Conservation (phyloP, 306 rosid genomes). For the Urtica urens region DNA sequence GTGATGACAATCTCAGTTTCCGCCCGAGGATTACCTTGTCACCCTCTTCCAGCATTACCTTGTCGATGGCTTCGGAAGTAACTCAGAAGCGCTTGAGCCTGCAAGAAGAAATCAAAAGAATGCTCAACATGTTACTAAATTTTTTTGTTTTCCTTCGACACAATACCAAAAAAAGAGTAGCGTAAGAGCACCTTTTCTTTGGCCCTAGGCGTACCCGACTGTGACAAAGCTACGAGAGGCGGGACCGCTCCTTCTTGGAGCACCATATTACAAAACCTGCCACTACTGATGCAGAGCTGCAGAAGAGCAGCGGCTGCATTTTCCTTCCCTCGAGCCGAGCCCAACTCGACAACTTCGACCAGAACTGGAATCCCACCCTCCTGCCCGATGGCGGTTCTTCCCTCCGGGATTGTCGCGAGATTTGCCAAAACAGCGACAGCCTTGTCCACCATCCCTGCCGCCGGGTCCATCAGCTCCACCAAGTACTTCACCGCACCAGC, state of each 20-base stretch:
- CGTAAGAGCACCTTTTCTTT: slow-evolving; percentile 63
- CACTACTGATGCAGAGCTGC: slow-evolving; percentile 58
- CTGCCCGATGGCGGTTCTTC: slow-evolving; percentile 63
- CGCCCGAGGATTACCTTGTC: slow-evolving; percentile 25
- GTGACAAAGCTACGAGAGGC: slow-evolving; percentile 78
- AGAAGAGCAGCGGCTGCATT: slow-evolving; percentile 93
- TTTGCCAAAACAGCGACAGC: slow-evolving; percentile 95
- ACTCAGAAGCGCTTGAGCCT: slow-evolving; percentile 94
- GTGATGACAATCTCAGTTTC: slow-evolving; percentile 30
- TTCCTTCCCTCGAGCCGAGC: slow-evolving; percentile 92
- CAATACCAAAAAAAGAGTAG: not conserved
- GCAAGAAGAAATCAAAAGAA: slow-evolving; percentile 21
- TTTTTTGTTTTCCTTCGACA: not conserved
- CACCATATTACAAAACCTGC: slow-evolving; percentile 46
- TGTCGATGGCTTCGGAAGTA: slow-evolving; percentile 89
- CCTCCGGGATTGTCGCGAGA: slow-evolving; percentile 83
- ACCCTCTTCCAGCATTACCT: slow-evolving; percentile 79
- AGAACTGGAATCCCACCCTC: slow-evolving; percentile 81
- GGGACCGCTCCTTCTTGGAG: slow-evolving; percentile 97
- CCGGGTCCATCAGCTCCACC: slow-evolving; percentile 96
- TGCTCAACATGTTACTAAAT: too few species aligned
- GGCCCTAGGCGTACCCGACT: slow-evolving; percentile 93
- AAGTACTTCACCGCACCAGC: slow-evolving; percentile 95
- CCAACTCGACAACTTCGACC: slow-evolving; percentile 96
- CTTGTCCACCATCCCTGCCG: slow-evolving; percentile 96